These are phyloP conservation scores for Glebionis coronaria DNA, from an alignment of 129 eudicot genomes.

Conservation along the genomic window DNA sequence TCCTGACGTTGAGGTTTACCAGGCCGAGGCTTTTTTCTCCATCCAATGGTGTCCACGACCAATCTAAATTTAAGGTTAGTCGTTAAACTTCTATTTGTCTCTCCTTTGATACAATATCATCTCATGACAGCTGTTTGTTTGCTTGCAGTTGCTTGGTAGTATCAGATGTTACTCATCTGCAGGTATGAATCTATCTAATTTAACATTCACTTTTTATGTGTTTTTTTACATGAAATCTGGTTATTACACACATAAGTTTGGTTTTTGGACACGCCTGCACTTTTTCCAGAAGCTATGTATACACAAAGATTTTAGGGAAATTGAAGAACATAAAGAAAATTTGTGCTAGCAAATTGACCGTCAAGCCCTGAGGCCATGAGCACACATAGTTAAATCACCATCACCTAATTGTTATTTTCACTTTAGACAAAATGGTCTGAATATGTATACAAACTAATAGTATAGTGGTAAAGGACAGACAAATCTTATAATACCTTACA, in stretches of 20 bases:
- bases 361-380: too few relatives aligned
- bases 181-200: constrained; percentile 37
- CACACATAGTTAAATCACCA: too few relatives aligned
- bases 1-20: constrained; percentile 44
- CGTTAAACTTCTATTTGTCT: constrained; percentile 2
- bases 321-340: too few relatives aligned
- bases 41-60: constrained; percentile 31
- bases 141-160: constrained; percentile 54
- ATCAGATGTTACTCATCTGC: constrained; percentile 70
- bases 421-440: too few relatives aligned
- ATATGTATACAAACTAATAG: too few relatives aligned
- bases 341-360: too few relatives aligned
- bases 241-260: background rate
- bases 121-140: constrained; percentile 19
- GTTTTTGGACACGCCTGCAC: background rate
- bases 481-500: background rate
- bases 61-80: constrained; percentile 60
- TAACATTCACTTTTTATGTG: constrained; percentile 3
- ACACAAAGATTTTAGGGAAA: too few relatives aligned
- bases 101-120: constrained; percentile 13
- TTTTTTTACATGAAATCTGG: constrained; percentile 17
- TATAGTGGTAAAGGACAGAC: background rate
- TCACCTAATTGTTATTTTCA: too few relatives aligned
- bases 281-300: too few relatives aligned
- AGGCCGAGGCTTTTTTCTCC: constrained; percentile 43